Evolutionary conservation across 306 rosid species (phyloP), one percentile per base, ranked within the genome.

Genomic region (Fragaria ananassa): DNA sequence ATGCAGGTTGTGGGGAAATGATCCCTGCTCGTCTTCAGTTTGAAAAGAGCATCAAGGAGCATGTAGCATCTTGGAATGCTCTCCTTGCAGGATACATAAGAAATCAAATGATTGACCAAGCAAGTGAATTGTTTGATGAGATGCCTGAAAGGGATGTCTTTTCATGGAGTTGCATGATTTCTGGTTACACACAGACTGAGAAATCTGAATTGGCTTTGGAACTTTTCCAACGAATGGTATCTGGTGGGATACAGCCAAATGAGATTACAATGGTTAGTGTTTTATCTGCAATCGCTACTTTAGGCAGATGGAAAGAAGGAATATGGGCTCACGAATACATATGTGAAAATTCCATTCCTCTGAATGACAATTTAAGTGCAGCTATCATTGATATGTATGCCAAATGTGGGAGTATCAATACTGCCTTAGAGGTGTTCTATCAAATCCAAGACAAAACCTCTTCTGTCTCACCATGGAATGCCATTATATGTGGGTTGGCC

Each of bases 251-350:
- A 78, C 80, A 82, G 81, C 92, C 96, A 5, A 94, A 91, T 78
- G 96, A 90, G 80, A 91, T 92, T 64, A 94, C 98, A 41, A 94
- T 94, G 98, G 95, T 90, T 71, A 86, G 97, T 58, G 85, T 94
- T 70, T 83, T 90, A 66, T 94, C 97, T 45, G 90, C 96, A 53
- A 92, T 94, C n/a, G 95, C 98, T 74, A 76, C 85, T 10, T 73
- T 86, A 84, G 98, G 97, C 71, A 49, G 86, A 72, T 71, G 89
- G 82, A 80, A 69, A 72, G 95, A 90, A 74, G 98, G 95, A 75
- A 90, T 76, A 84, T 83, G 87, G 97, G 88, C 91, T 42, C 97
- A 87, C 63, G 89, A 89, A 66, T 92, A 86, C 74, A 68, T 89
- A 50, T 27, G 37, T 19, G 81, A 72, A 17, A 83, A 89, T 70